A percentile compares a stretch with the other conserved stretches of the same genome.
These are phyloP conservation scores for Solanum clarkiae DNA, from an alignment of 257 asterid genomes.

Conservation along the genomic window DNA sequence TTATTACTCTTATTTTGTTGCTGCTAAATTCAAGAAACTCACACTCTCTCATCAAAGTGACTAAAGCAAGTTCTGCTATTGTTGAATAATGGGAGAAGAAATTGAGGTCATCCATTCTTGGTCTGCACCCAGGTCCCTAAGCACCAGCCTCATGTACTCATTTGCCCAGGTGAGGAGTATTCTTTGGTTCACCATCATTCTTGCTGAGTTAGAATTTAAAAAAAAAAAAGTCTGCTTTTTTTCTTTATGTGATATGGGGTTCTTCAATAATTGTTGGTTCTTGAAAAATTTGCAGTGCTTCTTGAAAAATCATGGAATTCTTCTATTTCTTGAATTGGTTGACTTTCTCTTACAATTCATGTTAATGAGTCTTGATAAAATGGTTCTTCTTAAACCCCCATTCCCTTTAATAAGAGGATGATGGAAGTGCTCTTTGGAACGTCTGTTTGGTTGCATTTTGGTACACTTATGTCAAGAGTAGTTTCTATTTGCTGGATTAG, in stretches of 20 bases:
- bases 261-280: background rate
- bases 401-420: background rate
- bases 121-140: constrained; percentile 41
- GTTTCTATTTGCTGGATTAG: background rate
- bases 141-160: constrained; percentile 37
- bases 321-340: background rate
- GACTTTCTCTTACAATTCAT: background rate
- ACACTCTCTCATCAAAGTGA: background rate
- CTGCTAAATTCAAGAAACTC: background rate
- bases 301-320: background rate
- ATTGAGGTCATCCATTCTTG: constrained; percentile 31
- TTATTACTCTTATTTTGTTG: background rate
- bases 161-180: constrained; percentile 25
- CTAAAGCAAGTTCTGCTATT: background rate
- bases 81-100: constrained; percentile 18
- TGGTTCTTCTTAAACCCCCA: background rate
- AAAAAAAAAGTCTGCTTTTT: background rate
- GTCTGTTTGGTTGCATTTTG: background rate
- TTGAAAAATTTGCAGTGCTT: background rate
- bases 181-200: background rate
- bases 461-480: background rate
- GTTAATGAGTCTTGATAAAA: background rate
- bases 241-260: background rate
- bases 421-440: background rate
- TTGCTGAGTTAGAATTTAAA: background rate